Conservation (phyloP, 768 basidiomycete species). For the Cystobasidium ongulense region DNA sequence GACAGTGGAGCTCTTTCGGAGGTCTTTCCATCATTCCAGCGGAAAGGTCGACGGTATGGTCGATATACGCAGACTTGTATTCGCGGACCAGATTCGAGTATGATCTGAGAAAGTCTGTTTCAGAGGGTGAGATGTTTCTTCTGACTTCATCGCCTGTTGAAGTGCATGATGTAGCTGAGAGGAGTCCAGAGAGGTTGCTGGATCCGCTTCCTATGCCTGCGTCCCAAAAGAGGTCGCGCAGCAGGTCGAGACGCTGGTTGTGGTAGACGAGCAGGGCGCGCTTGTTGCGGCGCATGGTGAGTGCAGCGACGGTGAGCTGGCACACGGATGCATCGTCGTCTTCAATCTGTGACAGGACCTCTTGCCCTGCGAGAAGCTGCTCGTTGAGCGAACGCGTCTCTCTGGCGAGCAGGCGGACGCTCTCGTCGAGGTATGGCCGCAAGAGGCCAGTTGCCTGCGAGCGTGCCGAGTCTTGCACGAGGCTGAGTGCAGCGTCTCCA, state of each 20-base stretch:
- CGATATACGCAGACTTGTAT: slow-evolving; percentile 72
- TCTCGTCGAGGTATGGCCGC: slow-evolving; percentile 32
- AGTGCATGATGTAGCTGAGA: slow-evolving; percentile 13
- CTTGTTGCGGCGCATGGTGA: slow-evolving; percentile 83
- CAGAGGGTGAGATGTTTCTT: slow-evolving; percentile 60
- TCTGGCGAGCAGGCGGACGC: slow-evolving; percentile 26
- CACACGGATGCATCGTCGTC: slow-evolving; percentile 53
- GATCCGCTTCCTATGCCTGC: slow-evolving; percentile 73
- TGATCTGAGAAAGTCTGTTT: slow-evolving; percentile 44
- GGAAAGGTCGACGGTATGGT: slow-evolving; percentile 67
- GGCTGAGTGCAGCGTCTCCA: slow-evolving; percentile 23
- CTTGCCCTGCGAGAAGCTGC: slow-evolving; percentile 25
- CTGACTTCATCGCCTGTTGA: slow-evolving; percentile 25
- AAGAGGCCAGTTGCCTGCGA: slow-evolving; percentile 25
- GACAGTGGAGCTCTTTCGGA: slow-evolving; percentile 79
- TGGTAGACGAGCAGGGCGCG: slow-evolving; percentile 94
- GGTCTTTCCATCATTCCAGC: slow-evolving; percentile 47
- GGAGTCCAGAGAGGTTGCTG: slow-evolving; percentile 60
- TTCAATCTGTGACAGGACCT: slow-evolving; percentile 44
- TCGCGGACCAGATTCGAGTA: slow-evolving; percentile 58
- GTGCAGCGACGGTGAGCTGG: slow-evolving; percentile 73
- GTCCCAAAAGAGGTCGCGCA: slow-evolving; percentile 82
- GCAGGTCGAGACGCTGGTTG: slow-evolving; percentile 68
- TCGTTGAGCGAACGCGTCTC: slow-evolving; percentile 32
- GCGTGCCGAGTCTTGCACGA: slow-evolving; percentile 25